Evolutionary conservation across 306 rosid species (phyloP), one percentile per base, ranked within the genome.

Genomic region (Pueraria montana): DNA sequence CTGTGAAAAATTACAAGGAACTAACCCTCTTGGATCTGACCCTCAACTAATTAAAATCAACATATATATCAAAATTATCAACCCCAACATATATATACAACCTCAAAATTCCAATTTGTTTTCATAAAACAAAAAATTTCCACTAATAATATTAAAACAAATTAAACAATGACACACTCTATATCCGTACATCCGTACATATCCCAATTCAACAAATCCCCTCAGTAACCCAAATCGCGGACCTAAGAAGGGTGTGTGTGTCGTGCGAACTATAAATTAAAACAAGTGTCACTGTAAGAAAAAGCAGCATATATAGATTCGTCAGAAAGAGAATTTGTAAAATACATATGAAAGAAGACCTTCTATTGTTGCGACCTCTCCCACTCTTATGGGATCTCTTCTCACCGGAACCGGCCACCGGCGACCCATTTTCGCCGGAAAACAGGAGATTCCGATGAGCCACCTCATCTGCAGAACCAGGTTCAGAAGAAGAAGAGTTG

Each of bases 291-390:
- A 16, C 45, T 3, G 26, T 14, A 6, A 49, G 8, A 11, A 9
- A 9, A 36, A 66, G 1, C 14, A n/a, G 1, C 2, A 11, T 9
- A 58, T 1, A 58, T 4, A 10, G 2, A 66, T 66, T 66, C 3
- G 8, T 36, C 16, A 66, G 70, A 65, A 17, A 62, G 34, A 1
- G 12, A n/a, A n/a, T n/a, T n/a, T n/a, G n/a, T n/a, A n/a, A n/a
- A n/a, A n/a, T n/a, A n/a, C n/a, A 61, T 24, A 21, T 20, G 40
- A 27, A 27, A 27, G 6, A 3, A 58, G 1, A 26, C 98, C 97
- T 94, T 85, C 94, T 84, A 72, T 87, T 85, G 81, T 89, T 90
- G 90, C 90, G 80, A 9, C 94, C 96, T 81, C 92, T 86, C 52
- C 87, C 86, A 71, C 79, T 69, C 77, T 85, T 90, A 21, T 65